Base-by-base conservation (phyloP, 108 stramenopile genomes). In the Fragilariopsis cylindrus region DNA sequence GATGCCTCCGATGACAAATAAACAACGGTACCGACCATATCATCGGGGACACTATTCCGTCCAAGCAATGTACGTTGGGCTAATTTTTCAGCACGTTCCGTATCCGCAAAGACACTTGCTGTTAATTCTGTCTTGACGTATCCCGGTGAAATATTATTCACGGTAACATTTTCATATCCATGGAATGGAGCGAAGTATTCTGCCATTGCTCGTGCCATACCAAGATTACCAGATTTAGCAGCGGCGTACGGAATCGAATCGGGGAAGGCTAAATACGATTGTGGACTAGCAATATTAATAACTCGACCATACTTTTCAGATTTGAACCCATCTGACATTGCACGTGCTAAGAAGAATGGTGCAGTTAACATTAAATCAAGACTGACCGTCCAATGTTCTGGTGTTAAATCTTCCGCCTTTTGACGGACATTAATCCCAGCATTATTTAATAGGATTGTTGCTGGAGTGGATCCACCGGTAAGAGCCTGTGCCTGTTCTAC, bases 381-480 rank as follows among this genome's bases (percentile, higher is more conserved):
- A 30, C 82, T 85, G 50, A 70, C 76, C 58, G 86, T 81, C 91
- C 91, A 92, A 53, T 87, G 79, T 47, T 88, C 89, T 73, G 76
- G 75, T 41, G 82, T 78, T 39, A 85, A 63, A 65, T 88, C 77
- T 48, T 83, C 85, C 81, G 80, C 70, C 65, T 73, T 7, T 88
- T 90, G 82, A 71, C 88, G 72, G 78, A 87, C 80, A 87, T 90
- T 79, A 50, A 92, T 88, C 11, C 92, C 92, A 30, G 92, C 88
- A 50, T 73, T 75, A 71, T 88, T 90, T 48, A 88, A 69, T 5
- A 90, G 73, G 45, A 90, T 88, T 45, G 81, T 71, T 16, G 77
- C 71, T 21, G 76, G 57, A 45, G 69, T 63, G 8, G 18, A 7
- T 46, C 55, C 53, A 12, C 53, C 70, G 30, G 67, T 50, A 48